Base-by-base conservation (phyloP, 1,284 basidiomycete genomes). In the Ustilago curta region DNA sequence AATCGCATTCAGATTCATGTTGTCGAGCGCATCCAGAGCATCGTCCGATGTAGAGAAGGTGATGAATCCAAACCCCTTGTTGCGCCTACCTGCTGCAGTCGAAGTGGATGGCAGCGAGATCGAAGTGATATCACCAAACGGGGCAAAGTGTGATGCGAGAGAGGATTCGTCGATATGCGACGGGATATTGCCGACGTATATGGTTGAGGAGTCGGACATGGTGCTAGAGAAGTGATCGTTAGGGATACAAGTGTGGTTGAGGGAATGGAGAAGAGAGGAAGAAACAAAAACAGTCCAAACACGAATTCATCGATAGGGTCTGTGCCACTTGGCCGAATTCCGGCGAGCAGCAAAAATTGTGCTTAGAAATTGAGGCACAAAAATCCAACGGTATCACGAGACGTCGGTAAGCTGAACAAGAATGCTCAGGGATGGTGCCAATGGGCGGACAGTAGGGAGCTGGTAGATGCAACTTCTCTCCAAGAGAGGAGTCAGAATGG, bases 1-100 rank as follows among this genome's bases (percentile, higher is more conserved):
- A 8, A 73, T 51, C 11, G 57, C 55, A 35, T 79, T 77, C 14
- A 76, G 60, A 32, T 79, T 60, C 74, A 79, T 76, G 37, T 79
- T 79, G 50, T 79, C 74, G 9, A 79, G 18, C 14, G 74, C 77
- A 56, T 79, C 74, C 23, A 66, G 53, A 4, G 68, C 77, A 7
- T 74, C 70, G 12, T 60, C 48, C 2, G 49, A 37, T 1, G 11
- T 50, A 5, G 63, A 54, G 32, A 79, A 79, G 2, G 64, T 69
- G 48, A 76, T 52, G 45, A 79, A 79, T 31, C 55, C 74, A 35
- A 79, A 79, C 0, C 77, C 77, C 23, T 73, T 65, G 27, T 69
- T 68, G 14, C 49, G 40, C 25, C 29, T 56, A 8, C 53, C 62
- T 1, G 52, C 27, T 11, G 53, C 27, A 7, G 61, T 55, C 16